Evolutionary conservation across 768 basidiomycete genomes (phyloP), one percentile per base, ranked within the genome.

Genomic region (Guyanaporus albipodus): DNA sequence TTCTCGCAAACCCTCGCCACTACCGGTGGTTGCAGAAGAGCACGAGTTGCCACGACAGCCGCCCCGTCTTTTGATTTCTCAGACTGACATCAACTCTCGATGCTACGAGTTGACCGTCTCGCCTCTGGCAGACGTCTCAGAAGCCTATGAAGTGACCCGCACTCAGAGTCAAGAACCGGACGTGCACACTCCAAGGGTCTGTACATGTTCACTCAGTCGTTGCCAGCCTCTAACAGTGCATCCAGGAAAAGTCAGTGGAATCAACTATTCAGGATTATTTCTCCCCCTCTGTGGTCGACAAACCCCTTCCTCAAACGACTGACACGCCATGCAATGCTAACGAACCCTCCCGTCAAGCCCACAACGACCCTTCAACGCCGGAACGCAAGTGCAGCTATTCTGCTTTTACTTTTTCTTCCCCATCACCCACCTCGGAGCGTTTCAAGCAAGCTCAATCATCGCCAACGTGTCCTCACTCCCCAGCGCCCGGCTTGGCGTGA

Each of bases 51-150:
- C 64, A 58, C 67, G 53, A 45, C 54, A 58, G 28, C 52, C 49
- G 22, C 49, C 54, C 0, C 53, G 48, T 43, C 61, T 62, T 19
- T 64, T 60, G 15, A 50, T 74, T 29, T 60, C 72, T 14, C 83
- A 87, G 59, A 73, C 72, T 4, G 66, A 72, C 33, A 80, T 84
- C 42, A 80, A 87, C 56, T 79, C 87, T n/a, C 77, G 77, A 40
- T 88, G 87, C 67, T 87, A 88, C 59, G 87, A 87, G 57, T 61
- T 89, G 53, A 90, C 87, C 5, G 87, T 90, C 53, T 70, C 77
- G 57, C 87, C 87, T 35, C 66, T 90, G 54, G 87, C 87, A 29
- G 87, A 90, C 63, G 80, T 90, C 38, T 83, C 74, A 33, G 71
- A 76, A 50, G 87, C 87, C 0, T 87, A 85, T 59, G 82, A 82